Conservation (phyloP, 352 stramenopile species). For the Elongisporangium undulatum region DNA sequence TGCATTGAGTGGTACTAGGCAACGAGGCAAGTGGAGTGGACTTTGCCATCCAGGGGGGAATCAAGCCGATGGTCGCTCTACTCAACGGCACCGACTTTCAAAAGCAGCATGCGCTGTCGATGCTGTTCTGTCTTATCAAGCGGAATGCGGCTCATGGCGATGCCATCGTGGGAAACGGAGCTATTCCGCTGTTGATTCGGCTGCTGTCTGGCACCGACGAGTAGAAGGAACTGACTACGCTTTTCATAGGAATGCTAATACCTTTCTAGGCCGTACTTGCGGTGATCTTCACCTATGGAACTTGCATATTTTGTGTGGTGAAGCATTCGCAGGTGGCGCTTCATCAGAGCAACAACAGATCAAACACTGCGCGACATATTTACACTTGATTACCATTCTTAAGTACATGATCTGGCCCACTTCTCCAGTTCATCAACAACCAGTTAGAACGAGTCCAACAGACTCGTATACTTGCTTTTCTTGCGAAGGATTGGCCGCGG, state of each 20-base stretch:
- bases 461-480: constrained; percentile 49
- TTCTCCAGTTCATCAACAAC: not conserved
- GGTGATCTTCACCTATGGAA: no score
- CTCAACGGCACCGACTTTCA: not conserved
- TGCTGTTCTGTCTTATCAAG: not conserved
- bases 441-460: constrained; percentile 13
- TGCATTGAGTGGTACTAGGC: not conserved
- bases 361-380: no score
- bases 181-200: not conserved
- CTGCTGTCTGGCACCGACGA: not conserved
- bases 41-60: not conserved
- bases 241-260: not conserved
- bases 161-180: not conserved
- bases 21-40: not conserved
- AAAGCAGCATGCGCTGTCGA: not conserved
- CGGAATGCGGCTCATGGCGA: not conserved
- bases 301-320: no score
- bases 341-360: no score
- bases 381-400: no score
- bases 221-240: not conserved
- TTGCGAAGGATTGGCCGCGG: constrained; percentile 43
- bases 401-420: no score
- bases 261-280: not conserved
- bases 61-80: not conserved
- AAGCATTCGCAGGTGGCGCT: no score